Percentiles rank a stretch among this genome's conserved stretches.
phyloP scores from a whole-genome alignment of 2,329 filamentous ascomycete species.

The Paecilomyces variotii region DNA sequence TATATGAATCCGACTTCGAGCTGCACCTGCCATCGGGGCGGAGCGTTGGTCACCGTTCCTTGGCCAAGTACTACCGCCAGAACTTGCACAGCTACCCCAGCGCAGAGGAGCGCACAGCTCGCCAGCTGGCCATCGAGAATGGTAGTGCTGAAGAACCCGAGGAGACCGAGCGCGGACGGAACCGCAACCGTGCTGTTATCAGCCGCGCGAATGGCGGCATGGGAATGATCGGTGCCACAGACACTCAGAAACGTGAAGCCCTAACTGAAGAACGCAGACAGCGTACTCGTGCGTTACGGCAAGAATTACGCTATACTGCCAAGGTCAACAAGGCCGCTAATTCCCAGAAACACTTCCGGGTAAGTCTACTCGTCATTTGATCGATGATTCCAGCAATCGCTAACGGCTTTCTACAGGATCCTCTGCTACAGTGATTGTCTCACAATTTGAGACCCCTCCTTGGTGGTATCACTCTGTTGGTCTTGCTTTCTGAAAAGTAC shows the following conservation, averaged over 20 bases:
- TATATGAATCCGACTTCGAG: constrained; percentile 70
- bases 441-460: not conserved
- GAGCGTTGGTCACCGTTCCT: constrained; percentile 79
- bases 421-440: constrained; percentile 41
- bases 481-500: not conserved
- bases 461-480: not conserved
- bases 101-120: constrained; percentile 64
- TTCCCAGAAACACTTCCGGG: constrained; percentile 66
- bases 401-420: constrained; percentile 36
- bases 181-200: constrained; percentile 48
- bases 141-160: constrained; percentile 39
- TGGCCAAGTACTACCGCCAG: constrained; percentile 84
- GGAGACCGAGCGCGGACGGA: constrained; percentile 35
- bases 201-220: constrained; percentile 63
- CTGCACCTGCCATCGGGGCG: constrained; percentile 85
- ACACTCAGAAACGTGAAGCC: constrained; percentile 65
- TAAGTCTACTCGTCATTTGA: constrained; percentile 27
- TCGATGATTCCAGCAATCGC: constrained; percentile 1
- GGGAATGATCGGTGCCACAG: constrained; percentile 70
- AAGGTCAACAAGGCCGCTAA: constrained; percentile 67
- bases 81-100: constrained; percentile 82
- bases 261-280: constrained; percentile 60
- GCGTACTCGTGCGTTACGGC: constrained; percentile 55
- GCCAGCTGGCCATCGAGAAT: constrained; percentile 50
- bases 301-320: constrained; percentile 57